Evolutionary conservation across 306 rosid genomes (phyloP).

Genomic region (Luffa aegyptiaca): DNA sequence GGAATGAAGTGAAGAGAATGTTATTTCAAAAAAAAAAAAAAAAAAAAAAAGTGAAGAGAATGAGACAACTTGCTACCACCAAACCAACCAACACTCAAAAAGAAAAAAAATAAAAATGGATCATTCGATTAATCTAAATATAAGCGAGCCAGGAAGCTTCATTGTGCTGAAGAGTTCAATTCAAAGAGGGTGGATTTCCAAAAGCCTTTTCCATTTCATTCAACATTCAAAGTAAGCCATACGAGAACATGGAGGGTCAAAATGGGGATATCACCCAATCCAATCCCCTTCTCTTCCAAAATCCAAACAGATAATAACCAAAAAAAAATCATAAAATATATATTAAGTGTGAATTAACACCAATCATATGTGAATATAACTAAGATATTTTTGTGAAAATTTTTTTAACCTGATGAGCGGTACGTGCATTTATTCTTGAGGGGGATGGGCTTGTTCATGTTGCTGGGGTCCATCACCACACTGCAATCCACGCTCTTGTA

Average conservation of each 20-base stretch:
- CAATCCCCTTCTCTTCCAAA: neutral
- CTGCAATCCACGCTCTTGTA: slow-evolving; percentile 47
- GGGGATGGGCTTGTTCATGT: slow-evolving; percentile 45
- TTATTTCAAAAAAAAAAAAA: too few relatives aligned
- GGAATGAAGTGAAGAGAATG: neutral
- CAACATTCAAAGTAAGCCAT: neutral
- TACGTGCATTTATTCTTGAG: slow-evolving; percentile 47
- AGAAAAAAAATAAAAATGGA: neutral
- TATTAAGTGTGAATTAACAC: neutral
- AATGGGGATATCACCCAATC: neutral
- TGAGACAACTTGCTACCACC: neutral
- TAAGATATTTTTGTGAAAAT: neutral
- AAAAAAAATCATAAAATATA: neutral
- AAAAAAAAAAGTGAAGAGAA: too few relatives aligned
- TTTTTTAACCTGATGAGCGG: neutral
- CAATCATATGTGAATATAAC: neutral
- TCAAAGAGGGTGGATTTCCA: neutral
- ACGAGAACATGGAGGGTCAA: neutral
- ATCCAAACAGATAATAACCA: neutral
- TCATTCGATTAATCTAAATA: neutral
- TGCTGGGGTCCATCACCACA: slow-evolving; percentile 55
- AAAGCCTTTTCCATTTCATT: neutral
- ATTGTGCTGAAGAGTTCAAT: neutral
- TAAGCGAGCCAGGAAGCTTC: neutral
- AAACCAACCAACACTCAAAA: neutral